Percentiles rank a stretch among this genome's conserved stretches.
Evolutionary conservation across 257 asterid species (phyloP).

Genomic region (Solanum boliviense): DNA sequence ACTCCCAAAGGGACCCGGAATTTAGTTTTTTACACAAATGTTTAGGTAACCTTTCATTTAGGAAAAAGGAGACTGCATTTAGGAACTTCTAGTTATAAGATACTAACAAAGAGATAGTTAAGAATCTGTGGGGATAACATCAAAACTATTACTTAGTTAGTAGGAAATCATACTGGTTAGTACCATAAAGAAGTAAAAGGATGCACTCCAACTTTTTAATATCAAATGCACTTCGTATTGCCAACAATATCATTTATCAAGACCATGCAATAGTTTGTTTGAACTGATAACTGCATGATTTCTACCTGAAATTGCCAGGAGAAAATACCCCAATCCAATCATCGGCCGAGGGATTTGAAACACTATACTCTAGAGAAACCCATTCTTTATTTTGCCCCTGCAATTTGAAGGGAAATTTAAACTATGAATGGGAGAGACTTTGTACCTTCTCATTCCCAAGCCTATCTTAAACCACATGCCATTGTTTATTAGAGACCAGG

Average conservation of each 20-base stretch:
- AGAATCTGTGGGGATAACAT: neutral
- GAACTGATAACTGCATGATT: neutral
- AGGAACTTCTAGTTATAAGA: neutral
- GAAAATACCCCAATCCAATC: slow-evolving; percentile 98
- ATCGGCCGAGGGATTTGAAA: slow-evolving; percentile 43
- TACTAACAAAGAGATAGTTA: neutral
- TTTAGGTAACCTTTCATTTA: neutral
- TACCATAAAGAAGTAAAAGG: neutral
- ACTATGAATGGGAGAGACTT: neutral
- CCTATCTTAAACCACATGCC: neutral
- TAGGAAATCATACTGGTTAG: neutral
- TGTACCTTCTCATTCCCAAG: neutral
- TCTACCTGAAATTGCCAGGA: slow-evolving; percentile 86
- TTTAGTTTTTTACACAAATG: neutral
- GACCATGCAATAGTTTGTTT: neutral
- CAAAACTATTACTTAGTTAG: neutral
- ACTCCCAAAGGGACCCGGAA: neutral
- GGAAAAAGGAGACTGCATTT: neutral
- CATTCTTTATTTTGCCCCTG: slow-evolving; percentile 55
- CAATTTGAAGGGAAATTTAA: neutral
- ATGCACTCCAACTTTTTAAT: neutral
- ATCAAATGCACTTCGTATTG: neutral
- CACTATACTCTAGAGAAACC: slow-evolving; percentile 45
- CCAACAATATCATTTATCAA: neutral
- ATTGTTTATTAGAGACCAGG: neutral